phyloP scores from a whole-genome alignment of 1,284 basidiomycete species.

The Tylopilus orsonianus region DNA sequence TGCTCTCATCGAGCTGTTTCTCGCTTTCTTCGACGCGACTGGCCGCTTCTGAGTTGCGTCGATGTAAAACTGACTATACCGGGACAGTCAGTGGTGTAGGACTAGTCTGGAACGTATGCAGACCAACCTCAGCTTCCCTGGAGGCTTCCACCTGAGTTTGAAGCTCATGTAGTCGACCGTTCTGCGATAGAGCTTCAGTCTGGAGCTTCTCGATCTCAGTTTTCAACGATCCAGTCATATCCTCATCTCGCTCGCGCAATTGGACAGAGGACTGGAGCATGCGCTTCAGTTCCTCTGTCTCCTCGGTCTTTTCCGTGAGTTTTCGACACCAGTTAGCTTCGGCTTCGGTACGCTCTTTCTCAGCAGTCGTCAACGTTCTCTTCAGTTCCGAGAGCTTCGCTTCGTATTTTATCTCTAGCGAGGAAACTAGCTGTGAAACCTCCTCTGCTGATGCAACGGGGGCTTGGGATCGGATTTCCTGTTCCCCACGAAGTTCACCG shows the following conservation, averaged over 20 bases:
- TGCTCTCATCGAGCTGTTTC: conserved; percentile 62
- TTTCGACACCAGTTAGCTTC: conserved; percentile 87
- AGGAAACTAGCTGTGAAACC: conserved; percentile 73
- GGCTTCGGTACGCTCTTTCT: conserved; percentile 74
- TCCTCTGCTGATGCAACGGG: conserved; percentile 62
- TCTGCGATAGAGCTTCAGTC: conserved; percentile 46
- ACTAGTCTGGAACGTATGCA: neutral
- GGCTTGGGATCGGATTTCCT: conserved; percentile 46
- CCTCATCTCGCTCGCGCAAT: conserved; percentile 59
- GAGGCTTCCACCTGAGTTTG: conserved; percentile 49
- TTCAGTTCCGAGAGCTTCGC: conserved; percentile 70
- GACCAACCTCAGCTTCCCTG: conserved; percentile 59
- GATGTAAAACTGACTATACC: conserved; percentile 45
- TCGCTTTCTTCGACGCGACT: conserved; percentile 49
- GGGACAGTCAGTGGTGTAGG: neutral
- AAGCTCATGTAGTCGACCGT: conserved; percentile 48
- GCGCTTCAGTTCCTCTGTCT: conserved; percentile 71
- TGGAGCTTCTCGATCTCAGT: conserved; percentile 53
- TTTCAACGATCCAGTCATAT: conserved; percentile 52
- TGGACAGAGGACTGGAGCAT: conserved; percentile 57
- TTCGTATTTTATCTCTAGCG: conserved; percentile 77
- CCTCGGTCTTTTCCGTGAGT: conserved; percentile 70
- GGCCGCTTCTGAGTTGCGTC: conserved; percentile 45
- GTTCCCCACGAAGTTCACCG: conserved; percentile 61
- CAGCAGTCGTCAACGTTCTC: conserved; percentile 52